A percentile compares a stretch with the other conserved stretches of the same genome.
phyloP scores from a whole-genome alignment of 768 basidiomycete species.

The Boletus patriciae region DNA sequence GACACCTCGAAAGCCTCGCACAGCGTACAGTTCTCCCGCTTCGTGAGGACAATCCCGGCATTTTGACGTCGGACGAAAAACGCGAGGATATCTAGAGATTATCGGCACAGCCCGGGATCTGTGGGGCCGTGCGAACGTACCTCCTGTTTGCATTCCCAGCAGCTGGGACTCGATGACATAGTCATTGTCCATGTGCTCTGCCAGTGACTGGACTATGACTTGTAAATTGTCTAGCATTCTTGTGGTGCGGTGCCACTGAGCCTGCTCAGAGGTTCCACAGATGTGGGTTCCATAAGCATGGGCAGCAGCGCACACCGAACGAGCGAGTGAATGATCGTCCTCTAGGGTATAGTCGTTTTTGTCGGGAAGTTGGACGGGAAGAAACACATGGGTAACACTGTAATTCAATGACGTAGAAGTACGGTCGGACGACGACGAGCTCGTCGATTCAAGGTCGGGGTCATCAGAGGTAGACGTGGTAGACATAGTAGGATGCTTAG shows the following conservation, averaged over 20 bases:
- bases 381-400: constrained; percentile 7
- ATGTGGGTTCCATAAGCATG: background rate
- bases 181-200: background rate
- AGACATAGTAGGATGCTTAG: too few relatives aligned
- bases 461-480: too few relatives aligned
- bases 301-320: constrained; percentile 1
- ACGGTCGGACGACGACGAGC: too few relatives aligned
- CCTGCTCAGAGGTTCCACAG: background rate
- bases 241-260: constrained; percentile 3
- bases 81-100: too few relatives aligned
- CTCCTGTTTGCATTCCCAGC: background rate
- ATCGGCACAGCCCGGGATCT: background rate
- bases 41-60: constrained; percentile 32
- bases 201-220: background rate
- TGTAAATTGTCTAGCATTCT: constrained; percentile 7
- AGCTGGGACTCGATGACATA: background rate
- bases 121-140: background rate
- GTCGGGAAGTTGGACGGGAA: background rate
- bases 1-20: constrained; percentile 47
- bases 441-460: too few relatives aligned
- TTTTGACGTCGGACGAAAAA: too few relatives aligned
- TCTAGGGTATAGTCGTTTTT: background rate
- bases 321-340: constrained; percentile 1
- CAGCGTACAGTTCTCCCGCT: constrained; percentile 19
- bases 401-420: background rate